Percentiles rank a stretch among this genome's conserved stretches.
Evolutionary conservation across 208 protist species (phyloP).

Genomic region (Wallacemonas rigidus): DNA sequence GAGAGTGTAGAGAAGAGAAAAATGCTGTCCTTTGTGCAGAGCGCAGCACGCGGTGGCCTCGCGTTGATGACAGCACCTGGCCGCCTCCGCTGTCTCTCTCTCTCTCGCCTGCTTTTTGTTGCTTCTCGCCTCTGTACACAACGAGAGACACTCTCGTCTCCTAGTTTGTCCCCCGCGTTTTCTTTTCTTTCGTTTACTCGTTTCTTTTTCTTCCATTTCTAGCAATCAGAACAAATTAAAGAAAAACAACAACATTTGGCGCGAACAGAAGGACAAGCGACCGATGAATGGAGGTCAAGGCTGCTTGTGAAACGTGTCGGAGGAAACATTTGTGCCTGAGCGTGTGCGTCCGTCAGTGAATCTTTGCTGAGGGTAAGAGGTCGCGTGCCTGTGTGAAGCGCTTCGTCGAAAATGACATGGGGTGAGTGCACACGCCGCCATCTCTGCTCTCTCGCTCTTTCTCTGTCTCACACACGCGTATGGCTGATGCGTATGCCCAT

Average conservation of each 20-base stretch:
- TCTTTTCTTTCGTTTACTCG: conserved; percentile 1
- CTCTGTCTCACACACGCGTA: too few relatives aligned
- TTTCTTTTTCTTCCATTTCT: conserved; percentile 7
- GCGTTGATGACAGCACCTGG: neutral
- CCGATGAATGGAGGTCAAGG: neutral
- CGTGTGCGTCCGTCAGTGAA: too few relatives aligned
- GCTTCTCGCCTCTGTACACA: neutral
- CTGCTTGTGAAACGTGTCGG: neutral
- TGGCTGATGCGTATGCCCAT: too few relatives aligned
- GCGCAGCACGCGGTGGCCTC: neutral
- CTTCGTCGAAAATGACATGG: too few relatives aligned
- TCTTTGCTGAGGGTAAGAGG: too few relatives aligned
- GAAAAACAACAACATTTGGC: neutral
- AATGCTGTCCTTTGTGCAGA: neutral
- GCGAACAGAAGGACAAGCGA: too few relatives aligned
- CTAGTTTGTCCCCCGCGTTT: conserved; percentile 21
- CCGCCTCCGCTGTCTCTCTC: neutral
- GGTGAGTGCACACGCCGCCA: too few relatives aligned
- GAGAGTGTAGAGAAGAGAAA: conserved; percentile 5
- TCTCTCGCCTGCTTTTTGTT: conserved; percentile 6
- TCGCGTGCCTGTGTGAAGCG: too few relatives aligned
- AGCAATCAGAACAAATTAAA: conserved; percentile 15
- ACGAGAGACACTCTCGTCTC: neutral
- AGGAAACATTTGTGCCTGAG: too few relatives aligned
- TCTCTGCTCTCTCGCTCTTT: too few relatives aligned